These are phyloP conservation scores for Hypoxylon sp. DNA, from an alignment of 2,329 filamentous ascomycete species.

Conservation along the genomic window DNA sequence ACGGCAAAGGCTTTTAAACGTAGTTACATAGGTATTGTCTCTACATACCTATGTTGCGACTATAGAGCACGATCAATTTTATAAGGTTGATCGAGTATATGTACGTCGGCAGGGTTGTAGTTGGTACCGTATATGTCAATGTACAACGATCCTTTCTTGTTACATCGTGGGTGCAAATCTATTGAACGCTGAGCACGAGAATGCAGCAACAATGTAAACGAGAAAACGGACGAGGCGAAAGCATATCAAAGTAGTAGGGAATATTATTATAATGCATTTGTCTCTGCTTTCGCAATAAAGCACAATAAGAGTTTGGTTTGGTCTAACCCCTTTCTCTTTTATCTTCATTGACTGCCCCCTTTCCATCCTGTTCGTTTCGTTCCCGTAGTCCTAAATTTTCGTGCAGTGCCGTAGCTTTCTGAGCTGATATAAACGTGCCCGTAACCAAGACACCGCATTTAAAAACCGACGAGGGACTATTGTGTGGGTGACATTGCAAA, in stretches of 20 bases:
- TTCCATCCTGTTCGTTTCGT: slow-evolving; percentile 23
- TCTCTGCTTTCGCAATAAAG: slow-evolving; percentile 36
- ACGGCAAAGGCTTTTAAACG: neutral
- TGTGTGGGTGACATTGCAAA: slow-evolving; percentile 46
- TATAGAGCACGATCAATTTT: neutral
- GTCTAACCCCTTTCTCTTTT: slow-evolving; percentile 35
- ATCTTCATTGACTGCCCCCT: slow-evolving; percentile 11
- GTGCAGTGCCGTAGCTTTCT: slow-evolving; percentile 38
- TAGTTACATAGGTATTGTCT: neutral
- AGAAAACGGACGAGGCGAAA: neutral
- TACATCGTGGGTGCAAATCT: neutral
- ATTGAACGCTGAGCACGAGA: neutral
- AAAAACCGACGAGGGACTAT: slow-evolving; percentile 34
- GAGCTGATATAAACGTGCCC: slow-evolving; percentile 43
- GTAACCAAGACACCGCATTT: slow-evolving; percentile 41
- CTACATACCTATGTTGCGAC: neutral
- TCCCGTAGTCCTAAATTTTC: slow-evolving; percentile 37
- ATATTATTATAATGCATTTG: slow-evolving; percentile 45
- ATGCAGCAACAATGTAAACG: neutral
- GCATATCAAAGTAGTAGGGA: slow-evolving; percentile 32
- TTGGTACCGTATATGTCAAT: neutral
- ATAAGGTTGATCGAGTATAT: neutral
- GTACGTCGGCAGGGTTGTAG: neutral
- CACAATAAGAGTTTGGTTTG: slow-evolving; percentile 29
- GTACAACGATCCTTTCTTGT: neutral